Conservation (phyloP, 1,284 basidiomycete genomes). For the Apiotrichum akiyoshidainum region DNA sequence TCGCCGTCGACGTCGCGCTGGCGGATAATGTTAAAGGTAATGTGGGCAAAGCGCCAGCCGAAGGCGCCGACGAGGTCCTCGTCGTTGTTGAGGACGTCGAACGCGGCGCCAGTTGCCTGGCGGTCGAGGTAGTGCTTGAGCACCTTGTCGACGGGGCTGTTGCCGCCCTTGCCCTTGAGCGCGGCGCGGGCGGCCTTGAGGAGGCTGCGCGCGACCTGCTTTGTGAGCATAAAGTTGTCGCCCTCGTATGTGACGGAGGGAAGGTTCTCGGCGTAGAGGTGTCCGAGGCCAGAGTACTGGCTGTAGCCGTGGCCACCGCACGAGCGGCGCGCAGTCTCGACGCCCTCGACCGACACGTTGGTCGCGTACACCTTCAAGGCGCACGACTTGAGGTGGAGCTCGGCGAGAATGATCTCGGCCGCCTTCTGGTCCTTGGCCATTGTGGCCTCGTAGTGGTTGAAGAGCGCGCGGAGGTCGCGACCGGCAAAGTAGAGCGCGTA, state of each 20-base stretch:
- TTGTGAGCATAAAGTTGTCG: slow-evolving; percentile 58
- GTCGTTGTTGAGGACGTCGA: slow-evolving; percentile 54
- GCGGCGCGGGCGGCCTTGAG: slow-evolving; percentile 55
- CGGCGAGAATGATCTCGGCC: slow-evolving; percentile 15
- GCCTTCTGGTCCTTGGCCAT: slow-evolving; percentile 6
- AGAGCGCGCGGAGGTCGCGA: slow-evolving; percentile 50
- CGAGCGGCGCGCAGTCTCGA: slow-evolving; percentile 55
- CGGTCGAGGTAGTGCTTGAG: slow-evolving; percentile 41
- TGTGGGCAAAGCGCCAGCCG: slow-evolving; percentile 41
- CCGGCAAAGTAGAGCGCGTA: slow-evolving; percentile 58
- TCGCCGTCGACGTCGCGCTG: slow-evolving; percentile 29
- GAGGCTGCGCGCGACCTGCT: slow-evolving; percentile 55
- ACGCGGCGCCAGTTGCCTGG: slow-evolving; percentile 53
- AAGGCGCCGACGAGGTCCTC: slow-evolving; percentile 57
- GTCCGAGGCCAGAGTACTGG: slow-evolving; percentile 56
- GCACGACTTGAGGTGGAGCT: slow-evolving; percentile 15
- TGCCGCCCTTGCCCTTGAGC: slow-evolving; percentile 55
- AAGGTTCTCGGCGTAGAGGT: slow-evolving; percentile 56
- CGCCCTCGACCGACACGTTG: slow-evolving; percentile 54
- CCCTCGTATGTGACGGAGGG: slow-evolving; percentile 58
- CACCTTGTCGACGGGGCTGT: slow-evolving; percentile 54
- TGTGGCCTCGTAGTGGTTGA: slow-evolving; percentile 25
- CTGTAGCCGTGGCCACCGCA: slow-evolving; percentile 60
- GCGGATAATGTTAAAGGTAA: slow-evolving; percentile 45
- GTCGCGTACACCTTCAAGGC: slow-evolving; percentile 39